phyloP scores from a whole-genome alignment of 495 filamentous ascomycete genomes.

The Penicillium steckii region DNA sequence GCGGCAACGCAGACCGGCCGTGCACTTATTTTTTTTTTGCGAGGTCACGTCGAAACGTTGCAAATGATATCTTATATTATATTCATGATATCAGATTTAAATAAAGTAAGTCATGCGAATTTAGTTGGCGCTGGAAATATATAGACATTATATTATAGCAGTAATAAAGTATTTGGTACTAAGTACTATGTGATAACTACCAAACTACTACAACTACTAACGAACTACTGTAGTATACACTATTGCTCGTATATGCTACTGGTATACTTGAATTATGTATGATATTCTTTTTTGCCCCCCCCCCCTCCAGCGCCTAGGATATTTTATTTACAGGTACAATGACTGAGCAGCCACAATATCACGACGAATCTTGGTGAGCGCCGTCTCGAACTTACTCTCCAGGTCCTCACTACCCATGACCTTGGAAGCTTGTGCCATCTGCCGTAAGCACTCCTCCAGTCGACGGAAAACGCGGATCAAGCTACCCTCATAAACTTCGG shows the following conservation, averaged over 20 bases:
- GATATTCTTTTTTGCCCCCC: neutral
- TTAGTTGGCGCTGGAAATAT: too few relatives aligned
- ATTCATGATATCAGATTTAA: too few relatives aligned
- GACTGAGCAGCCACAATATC: constrained; percentile 94
- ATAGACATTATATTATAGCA: too few relatives aligned
- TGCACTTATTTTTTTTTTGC: constrained; percentile 17
- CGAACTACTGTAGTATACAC: too few relatives aligned
- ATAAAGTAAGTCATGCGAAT: neutral
- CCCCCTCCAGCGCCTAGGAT: neutral
- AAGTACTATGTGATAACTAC: too few relatives aligned
- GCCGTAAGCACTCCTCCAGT: constrained; percentile 90
- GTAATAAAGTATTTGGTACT: too few relatives aligned
- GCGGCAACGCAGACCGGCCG: constrained; percentile 41
- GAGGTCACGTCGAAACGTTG: constrained; percentile 23
- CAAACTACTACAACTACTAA: neutral
- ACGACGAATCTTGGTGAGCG: constrained; percentile 78
- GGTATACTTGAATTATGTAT: neutral
- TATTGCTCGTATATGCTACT: neutral
- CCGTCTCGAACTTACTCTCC: constrained; percentile 81
- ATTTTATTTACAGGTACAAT: constrained; percentile 67
- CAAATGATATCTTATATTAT: constrained; percentile 26
- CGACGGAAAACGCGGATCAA: constrained; percentile 94
- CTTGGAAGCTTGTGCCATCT: constrained; percentile 95
- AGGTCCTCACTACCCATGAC: constrained; percentile 97
- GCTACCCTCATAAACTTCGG: constrained; percentile 93